Percentiles rank a stretch among this genome's conserved stretches.
Evolutionary conservation across 2,329 filamentous ascomycete genomes (phyloP).

Genomic region (Leptographium procerum): DNA sequence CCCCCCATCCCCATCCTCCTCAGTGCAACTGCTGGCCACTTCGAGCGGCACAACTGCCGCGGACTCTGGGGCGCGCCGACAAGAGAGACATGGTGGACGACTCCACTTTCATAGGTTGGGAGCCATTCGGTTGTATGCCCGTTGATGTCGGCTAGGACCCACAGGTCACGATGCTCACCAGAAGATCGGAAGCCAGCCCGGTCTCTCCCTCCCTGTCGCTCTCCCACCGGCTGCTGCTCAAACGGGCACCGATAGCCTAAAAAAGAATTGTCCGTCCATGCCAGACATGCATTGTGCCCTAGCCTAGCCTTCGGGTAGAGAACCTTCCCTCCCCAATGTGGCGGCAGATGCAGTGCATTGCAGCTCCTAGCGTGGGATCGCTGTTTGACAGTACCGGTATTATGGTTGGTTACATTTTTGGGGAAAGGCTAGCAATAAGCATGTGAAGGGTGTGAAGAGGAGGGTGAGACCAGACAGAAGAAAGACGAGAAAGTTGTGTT

Average conservation of each 20-base stretch:
- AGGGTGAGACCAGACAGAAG: not conserved
- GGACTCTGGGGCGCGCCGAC: too few relatives aligned
- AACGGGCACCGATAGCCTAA: not conserved
- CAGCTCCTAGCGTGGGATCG: not conserved
- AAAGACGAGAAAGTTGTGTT: not conserved
- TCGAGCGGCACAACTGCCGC: not conserved
- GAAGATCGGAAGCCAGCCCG: not conserved
- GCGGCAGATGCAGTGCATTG: not conserved
- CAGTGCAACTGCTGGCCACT: too few relatives aligned
- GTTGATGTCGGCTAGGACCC: not conserved
- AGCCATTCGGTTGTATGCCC: not conserved
- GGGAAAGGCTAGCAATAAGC: not conserved
- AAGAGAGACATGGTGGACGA: not conserved
- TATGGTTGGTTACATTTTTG: not conserved
- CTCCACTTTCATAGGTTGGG: not conserved
- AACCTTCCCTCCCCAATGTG: not conserved
- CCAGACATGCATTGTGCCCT: not conserved
- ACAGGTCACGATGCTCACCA: not conserved
- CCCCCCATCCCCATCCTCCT: too few relatives aligned
- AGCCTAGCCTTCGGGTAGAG: not conserved
- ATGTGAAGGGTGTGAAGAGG: not conserved
- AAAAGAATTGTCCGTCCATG: not conserved
- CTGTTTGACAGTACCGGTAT: not conserved
- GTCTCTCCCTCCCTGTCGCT: not conserved
- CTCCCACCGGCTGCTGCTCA: not conserved